Evolutionary conservation across 1,284 basidiomycete species (phyloP), one percentile per base, ranked within the genome.

Genomic region (Tetrapyrgos nigripes): DNA sequence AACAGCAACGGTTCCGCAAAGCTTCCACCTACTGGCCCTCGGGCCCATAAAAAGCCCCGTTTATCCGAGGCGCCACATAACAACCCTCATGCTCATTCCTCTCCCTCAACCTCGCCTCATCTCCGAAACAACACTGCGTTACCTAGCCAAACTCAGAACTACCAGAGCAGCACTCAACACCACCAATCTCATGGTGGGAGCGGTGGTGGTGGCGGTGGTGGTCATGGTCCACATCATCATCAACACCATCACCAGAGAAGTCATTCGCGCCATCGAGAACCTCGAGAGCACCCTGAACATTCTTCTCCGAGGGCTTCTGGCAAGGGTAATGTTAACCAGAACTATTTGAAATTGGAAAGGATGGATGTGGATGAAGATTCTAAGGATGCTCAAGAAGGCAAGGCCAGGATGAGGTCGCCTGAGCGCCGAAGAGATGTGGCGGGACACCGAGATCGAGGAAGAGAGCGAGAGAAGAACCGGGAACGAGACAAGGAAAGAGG

Each of bases 11-110:
- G 78, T 17, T 61, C 73, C 29, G 70, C 75, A n/a, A 89, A 86
- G 69, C 78, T 77, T 3, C 85, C 84, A 10, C 91, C 91, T 0
- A 93, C 89, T 3, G 91, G 84, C 17, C 91, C 91, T 2, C 83
- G 91, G 50, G 89, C 89, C 19, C 83, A 82, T 58, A 66, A 58
- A 46, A 55, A 62, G 48, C 53, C 53, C 26, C 57, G 53, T 31
- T 40, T 59, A 21, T 67, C 70, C 13, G 66, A 65, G 66, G 19
- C 64, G 63, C 33, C 62, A 64, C 66, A 69, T 23, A 69, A 64
- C 33, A 63, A 68, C 47, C 23, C 37, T 46, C 60, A 55, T 28
- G 29, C 48, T 23, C 68, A 63, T 24, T 63, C 65, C 23, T 71
- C 76, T 72, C 45, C 75, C 75, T 17, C 67, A 69, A 17, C 68